phyloP scores from a whole-genome alignment of 1,139 yeast genomes.

The Yarrowia galli region DNA sequence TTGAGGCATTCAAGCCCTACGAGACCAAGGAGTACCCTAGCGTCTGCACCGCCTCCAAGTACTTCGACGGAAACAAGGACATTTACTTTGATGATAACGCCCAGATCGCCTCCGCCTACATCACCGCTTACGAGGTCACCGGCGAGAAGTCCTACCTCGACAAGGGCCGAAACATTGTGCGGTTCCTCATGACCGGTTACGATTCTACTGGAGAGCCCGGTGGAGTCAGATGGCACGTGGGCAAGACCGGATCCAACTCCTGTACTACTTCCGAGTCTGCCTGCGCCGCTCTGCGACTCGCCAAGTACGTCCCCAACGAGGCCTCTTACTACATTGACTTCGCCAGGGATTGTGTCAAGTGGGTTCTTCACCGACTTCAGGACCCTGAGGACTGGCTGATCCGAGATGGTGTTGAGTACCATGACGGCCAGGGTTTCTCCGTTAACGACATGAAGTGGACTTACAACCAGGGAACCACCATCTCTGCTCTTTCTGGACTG shows the following conservation, averaged over 20 bases:
- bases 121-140: conserved; percentile 75
- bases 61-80: conserved; percentile 64
- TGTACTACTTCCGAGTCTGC: conserved; percentile 79
- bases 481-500: conserved; percentile 63
- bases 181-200: conserved; percentile 75
- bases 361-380: conserved; percentile 60
- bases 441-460: conserved; percentile 66
- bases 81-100: conserved; percentile 81
- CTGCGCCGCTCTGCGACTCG: conserved; percentile 66
- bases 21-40: conserved; percentile 61
- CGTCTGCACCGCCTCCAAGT: conserved; percentile 63
- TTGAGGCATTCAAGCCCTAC: conserved; percentile 61
- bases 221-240: conserved; percentile 73
- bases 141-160: conserved; percentile 62
- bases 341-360: conserved; percentile 62
- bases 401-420: conserved; percentile 63
- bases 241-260: conserved; percentile 65
- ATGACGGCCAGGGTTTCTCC: conserved; percentile 55
- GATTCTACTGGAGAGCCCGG: conserved; percentile 58
- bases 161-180: conserved; percentile 64
- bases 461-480: conserved; percentile 73
- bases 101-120: conserved; percentile 71
- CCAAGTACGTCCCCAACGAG: conserved; percentile 59
- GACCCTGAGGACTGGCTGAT: conserved; percentile 65
- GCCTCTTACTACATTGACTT: conserved; percentile 57